Conservation (phyloP, 495 filamentous ascomycete species). For the Friedmanniomyces simplex region DNA sequence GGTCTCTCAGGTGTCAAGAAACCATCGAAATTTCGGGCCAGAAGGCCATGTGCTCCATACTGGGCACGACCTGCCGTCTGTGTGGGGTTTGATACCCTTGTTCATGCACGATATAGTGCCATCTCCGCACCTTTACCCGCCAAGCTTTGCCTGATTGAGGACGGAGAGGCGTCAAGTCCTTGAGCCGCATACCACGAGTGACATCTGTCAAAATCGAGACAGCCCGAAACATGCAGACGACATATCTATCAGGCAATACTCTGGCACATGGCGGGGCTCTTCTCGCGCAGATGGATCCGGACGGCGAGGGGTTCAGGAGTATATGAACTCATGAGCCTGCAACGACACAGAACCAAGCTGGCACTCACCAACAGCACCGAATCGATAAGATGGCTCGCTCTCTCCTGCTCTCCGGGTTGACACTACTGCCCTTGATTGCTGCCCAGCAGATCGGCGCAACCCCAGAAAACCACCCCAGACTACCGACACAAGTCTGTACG, state of each 20-base stretch:
- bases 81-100: not conserved
- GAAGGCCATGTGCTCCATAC: not conserved
- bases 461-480: slow-evolving; percentile 25
- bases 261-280: not conserved
- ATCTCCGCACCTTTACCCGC: not conserved
- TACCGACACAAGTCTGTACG: slow-evolving; percentile 28
- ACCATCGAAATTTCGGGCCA: not conserved
- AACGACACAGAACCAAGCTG: not conserved
- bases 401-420: not conserved
- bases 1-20: not conserved
- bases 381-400: not conserved
- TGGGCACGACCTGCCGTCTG: not conserved
- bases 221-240: too few species aligned
- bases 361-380: not conserved
- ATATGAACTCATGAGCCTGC: not conserved
- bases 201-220: too few species aligned
- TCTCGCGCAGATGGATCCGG: not conserved
- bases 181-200: too few species aligned
- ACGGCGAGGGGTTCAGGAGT: not conserved
- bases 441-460: slow-evolving; percentile 25
- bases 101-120: not conserved
- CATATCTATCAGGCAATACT: not conserved
- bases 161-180: not conserved
- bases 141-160: not conserved
- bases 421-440: not conserved